Conservation (phyloP, 1,284 basidiomycete species). For the Gomphus bonarii region DNA sequence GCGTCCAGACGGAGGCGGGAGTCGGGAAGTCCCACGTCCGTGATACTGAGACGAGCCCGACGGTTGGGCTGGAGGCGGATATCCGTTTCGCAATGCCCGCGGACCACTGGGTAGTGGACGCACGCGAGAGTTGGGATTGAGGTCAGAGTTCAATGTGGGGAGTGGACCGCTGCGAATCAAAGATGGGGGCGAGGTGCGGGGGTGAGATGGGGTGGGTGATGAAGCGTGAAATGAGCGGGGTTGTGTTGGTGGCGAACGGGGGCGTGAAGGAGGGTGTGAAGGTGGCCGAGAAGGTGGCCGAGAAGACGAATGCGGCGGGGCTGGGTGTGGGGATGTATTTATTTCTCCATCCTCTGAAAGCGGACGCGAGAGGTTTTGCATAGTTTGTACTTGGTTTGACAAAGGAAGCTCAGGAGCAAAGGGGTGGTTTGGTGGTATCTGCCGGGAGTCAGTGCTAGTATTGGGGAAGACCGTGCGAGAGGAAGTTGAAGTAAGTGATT, state of each 20-base stretch:
- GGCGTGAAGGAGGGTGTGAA: conserved; percentile 17
- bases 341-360: not conserved
- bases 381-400: not conserved
- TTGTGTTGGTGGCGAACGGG: conserved; percentile 35
- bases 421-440: not conserved
- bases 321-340: not conserved
- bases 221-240: conserved; percentile 31
- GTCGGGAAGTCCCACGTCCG: not conserved
- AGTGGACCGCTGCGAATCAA: conserved; percentile 19
- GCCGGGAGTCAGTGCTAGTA: not conserved
- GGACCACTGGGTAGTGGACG: conserved; percentile 41
- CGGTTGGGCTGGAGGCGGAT: not conserved
- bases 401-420: not conserved
- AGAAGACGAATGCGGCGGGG: not conserved
- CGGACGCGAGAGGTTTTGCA: not conserved
- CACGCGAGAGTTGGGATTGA: conserved; percentile 19
- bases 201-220: conserved; percentile 20
- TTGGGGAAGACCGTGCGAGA: not conserved
- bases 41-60: not conserved
- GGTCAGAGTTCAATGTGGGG: conserved; percentile 20
- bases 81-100: conserved; percentile 32
- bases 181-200: conserved; percentile 17
- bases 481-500: not conserved
- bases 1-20: not conserved
- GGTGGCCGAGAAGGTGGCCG: not conserved